Conservation (phyloP, 2,329 filamentous ascomycete species). For the Gyromitra esculenta region DNA sequence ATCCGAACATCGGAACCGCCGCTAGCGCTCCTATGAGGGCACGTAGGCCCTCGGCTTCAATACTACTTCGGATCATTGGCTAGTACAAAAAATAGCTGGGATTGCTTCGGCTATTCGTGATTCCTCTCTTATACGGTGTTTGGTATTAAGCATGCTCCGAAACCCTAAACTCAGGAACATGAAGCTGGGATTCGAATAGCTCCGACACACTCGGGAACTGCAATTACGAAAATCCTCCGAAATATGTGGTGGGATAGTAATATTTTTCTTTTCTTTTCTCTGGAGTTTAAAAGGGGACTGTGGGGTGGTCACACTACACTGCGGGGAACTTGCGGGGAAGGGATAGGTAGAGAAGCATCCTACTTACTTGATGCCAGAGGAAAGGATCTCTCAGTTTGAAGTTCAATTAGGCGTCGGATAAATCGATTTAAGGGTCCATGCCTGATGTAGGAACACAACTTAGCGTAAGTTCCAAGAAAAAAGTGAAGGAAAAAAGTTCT, state of each 20-base stretch:
- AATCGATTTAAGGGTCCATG: constrained; percentile 43
- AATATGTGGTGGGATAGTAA: constrained; percentile 35
- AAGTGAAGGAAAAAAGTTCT: constrained; percentile 30
- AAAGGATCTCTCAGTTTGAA: constrained; percentile 30
- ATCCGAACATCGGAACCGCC: constrained; percentile 41
- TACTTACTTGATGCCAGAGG: constrained; percentile 39
- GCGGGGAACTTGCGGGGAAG: constrained; percentile 52
- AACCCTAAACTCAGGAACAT: constrained; percentile 44
- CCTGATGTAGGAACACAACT: constrained; percentile 36
- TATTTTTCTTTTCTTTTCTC: constrained; percentile 22
- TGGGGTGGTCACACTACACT: constrained; percentile 51
- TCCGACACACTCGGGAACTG: constrained; percentile 28
- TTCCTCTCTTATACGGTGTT: constrained; percentile 10
- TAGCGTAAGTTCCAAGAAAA: constrained; percentile 18
- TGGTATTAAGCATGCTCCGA: constrained; percentile 31
- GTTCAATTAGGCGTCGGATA: constrained; percentile 50
- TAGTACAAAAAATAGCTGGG: constrained; percentile 21
- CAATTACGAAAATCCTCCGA: constrained; percentile 35
- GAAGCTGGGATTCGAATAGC: constrained; percentile 35
- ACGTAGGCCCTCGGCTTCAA: constrained; percentile 35
- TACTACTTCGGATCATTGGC: constrained; percentile 46
- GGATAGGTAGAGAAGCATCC: constrained; percentile 41
- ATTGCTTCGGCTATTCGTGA: constrained; percentile 33
- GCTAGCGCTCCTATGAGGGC: constrained; percentile 39
- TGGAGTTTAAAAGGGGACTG: constrained; percentile 41